Conservation (phyloP, 768 basidiomycete species). For the Ramaria rubella region DNA sequence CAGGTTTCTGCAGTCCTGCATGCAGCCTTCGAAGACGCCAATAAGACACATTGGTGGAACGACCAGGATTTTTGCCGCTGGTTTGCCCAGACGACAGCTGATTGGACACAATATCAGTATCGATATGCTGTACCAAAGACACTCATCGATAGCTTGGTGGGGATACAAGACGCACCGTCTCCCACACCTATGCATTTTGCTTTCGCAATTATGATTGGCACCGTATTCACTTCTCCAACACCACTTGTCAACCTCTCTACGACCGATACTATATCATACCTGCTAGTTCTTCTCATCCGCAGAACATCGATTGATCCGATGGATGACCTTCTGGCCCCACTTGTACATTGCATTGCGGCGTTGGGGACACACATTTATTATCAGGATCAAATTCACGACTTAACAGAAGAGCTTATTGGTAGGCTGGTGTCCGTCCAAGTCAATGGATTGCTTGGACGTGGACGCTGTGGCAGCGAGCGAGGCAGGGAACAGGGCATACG, state of each 20-base stretch:
- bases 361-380: constrained; percentile 92
- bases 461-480: constrained; percentile 32
- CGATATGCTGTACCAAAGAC: constrained; percentile 84
- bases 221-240: constrained; percentile 74
- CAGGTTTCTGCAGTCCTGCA: constrained; percentile 72
- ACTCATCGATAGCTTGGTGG: constrained; percentile 69
- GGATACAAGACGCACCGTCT: constrained; percentile 47
- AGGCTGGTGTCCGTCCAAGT: constrained; percentile 67
- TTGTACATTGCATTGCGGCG: constrained; percentile 75
- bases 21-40: constrained; percentile 63
- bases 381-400: constrained; percentile 91
- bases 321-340: constrained; percentile 56
- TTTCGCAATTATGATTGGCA: constrained; percentile 70
- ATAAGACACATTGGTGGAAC: constrained; percentile 56
- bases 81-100: constrained; percentile 69
- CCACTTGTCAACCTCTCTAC: constrained; percentile 88
- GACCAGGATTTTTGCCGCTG: constrained; percentile 71
- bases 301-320: constrained; percentile 53
- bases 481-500: constrained; percentile 62
- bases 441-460: constrained; percentile 42
- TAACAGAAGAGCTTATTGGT: constrained; percentile 74
- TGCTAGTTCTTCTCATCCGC: constrained; percentile 68
- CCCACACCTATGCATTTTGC: constrained; percentile 50
- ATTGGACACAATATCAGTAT: constrained; percentile 91
- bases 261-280: constrained; percentile 76